These are phyloP conservation scores for Lipomyces chichibuensis DNA, from an alignment of 805 yeast genomes.

Conservation along the genomic window DNA sequence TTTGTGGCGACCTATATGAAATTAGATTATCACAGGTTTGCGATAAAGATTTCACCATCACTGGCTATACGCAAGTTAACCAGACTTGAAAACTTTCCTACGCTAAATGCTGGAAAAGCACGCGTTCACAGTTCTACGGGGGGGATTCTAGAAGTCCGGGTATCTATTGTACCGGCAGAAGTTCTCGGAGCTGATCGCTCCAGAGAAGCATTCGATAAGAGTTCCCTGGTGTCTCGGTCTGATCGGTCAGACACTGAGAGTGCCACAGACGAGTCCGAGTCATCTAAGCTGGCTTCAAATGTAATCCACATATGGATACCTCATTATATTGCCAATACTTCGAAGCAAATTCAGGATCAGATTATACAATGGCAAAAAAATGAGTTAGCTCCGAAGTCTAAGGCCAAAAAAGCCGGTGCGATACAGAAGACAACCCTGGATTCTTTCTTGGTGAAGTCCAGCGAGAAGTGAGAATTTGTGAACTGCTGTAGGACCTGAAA, in stretches of 20 bases:
- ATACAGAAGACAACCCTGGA: slow-evolving; percentile 6
- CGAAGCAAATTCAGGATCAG: background rate
- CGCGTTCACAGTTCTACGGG: slow-evolving; percentile 2
- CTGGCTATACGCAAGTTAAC: slow-evolving; percentile 7
- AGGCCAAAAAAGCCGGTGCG: background rate
- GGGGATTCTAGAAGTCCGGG: slow-evolving; percentile 4
- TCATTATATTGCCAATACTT: background rate
- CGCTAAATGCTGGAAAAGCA: background rate
- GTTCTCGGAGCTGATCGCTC: slow-evolving; percentile 4
- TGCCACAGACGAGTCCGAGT: background rate
- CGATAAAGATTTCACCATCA: slow-evolving; percentile 13
- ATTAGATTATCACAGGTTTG: background rate
- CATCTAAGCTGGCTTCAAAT: background rate
- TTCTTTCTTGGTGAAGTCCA: background rate
- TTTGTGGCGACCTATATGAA: background rate
- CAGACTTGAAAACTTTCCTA: background rate
- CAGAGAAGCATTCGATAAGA: background rate
- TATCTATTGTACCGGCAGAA: slow-evolving; percentile 7
- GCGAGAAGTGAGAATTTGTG: background rate
- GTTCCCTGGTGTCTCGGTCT: background rate
- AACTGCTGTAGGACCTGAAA: too few species aligned
- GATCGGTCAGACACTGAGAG: slow-evolving; percentile 1
- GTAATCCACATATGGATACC: background rate
- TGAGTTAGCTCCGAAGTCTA: background rate
- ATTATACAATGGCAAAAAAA: background rate